Percentiles rank a stretch among this genome's conserved stretches.
phyloP scores from a whole-genome alignment of 2,329 filamentous ascomycete genomes.

The Fusarium palustre region DNA sequence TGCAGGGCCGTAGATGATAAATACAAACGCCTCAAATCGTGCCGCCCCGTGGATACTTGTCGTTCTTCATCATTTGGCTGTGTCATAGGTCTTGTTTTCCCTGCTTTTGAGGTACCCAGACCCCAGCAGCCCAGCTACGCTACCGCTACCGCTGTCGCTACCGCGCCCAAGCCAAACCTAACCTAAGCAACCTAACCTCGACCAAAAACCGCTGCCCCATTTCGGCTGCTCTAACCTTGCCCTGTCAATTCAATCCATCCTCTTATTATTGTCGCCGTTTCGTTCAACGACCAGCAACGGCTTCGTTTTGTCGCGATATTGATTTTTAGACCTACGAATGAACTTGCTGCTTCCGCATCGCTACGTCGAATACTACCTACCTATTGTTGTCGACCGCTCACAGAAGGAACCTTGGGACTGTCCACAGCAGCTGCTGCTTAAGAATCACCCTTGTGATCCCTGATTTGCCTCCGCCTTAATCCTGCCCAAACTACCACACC shows the following conservation, averaged over 20 bases:
- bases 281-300: conserved; percentile 21
- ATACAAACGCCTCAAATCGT: conserved; percentile 32
- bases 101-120: conserved; percentile 33
- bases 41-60: conserved; percentile 29
- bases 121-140: conserved; percentile 27
- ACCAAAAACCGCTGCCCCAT: conserved; percentile 35
- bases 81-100: conserved; percentile 24
- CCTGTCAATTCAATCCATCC: conserved; percentile 15
- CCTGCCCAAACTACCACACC: conserved; percentile 18
- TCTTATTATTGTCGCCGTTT: conserved; percentile 20
- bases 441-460: conserved; percentile 37
- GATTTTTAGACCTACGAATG: neutral
- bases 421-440: conserved; percentile 28
- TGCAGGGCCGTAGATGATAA: conserved; percentile 19
- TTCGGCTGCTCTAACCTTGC: conserved; percentile 28
- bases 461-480: conserved; percentile 24
- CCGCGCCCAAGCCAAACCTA: conserved; percentile 28
- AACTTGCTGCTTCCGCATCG: conserved; percentile 1
- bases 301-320: conserved; percentile 23
- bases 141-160: conserved; percentile 2
- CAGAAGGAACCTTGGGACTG: conserved; percentile 12
- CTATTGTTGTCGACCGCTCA: neutral
- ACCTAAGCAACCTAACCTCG: conserved; percentile 15
- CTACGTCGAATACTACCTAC: neutral
- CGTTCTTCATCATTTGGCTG: conserved; percentile 14